These are phyloP conservation scores for Leccinum holopus DNA, from an alignment of 1,284 basidiomycete species.

Conservation along the genomic window DNA sequence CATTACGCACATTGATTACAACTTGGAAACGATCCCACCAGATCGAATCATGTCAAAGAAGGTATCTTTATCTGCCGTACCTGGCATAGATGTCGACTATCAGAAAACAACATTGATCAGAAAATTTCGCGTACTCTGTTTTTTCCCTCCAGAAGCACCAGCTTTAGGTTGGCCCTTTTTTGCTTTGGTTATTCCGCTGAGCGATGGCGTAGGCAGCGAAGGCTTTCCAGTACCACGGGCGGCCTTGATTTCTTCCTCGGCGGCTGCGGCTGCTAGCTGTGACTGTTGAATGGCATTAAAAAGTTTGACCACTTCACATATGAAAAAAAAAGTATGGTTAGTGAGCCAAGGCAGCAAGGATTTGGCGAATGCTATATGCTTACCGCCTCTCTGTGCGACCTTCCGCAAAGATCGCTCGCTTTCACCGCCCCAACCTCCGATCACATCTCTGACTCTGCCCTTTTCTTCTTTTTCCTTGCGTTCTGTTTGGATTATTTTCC, in stretches of 20 bases:
- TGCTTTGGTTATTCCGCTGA: conserved; percentile 45
- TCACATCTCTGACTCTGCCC: conserved; percentile 69
- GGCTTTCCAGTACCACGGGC: conserved; percentile 70
- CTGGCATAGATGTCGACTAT: conserved; percentile 33
- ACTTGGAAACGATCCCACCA: conserved; percentile 68
- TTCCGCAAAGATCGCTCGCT: conserved; percentile 73
- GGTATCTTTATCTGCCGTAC: conserved; percentile 59
- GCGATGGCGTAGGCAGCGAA: conserved; percentile 60
- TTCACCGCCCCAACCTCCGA: conserved; percentile 82
- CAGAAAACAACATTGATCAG: neutral
- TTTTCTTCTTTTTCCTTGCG: conserved; percentile 76
- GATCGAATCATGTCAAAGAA: conserved; percentile 79
- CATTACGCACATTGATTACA: conserved; percentile 10
- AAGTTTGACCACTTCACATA: conserved; percentile 64
- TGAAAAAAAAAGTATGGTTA: neutral
- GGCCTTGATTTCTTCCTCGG: conserved; percentile 57
- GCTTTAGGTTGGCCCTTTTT: conserved; percentile 57
- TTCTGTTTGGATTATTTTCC: conserved; percentile 65
- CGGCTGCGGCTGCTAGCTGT: conserved; percentile 53
- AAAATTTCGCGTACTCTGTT: conserved; percentile 49
- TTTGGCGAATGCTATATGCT: conserved; percentile 19
- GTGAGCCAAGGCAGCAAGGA: neutral
- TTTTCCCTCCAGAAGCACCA: conserved; percentile 50
- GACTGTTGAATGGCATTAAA: conserved; percentile 83
- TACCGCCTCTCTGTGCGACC: conserved; percentile 81